Evolutionary conservation across 352 stramenopile species (phyloP), one percentile per base, ranked within the genome.

Genomic region (Elongisporangium undulatum): DNA sequence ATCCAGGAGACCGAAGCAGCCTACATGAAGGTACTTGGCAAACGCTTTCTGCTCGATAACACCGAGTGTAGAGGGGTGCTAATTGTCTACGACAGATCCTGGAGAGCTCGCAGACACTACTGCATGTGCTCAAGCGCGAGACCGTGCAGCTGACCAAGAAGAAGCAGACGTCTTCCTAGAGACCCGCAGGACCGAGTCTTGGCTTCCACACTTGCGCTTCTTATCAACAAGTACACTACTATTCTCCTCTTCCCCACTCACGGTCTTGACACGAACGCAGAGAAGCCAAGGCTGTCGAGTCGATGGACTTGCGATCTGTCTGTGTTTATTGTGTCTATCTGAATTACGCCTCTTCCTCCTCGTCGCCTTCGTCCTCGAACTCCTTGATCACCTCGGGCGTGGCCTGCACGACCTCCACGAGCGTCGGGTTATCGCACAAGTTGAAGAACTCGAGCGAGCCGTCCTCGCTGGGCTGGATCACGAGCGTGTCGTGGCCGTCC

Each of bases 121-220:
- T 98, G 10, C 89, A 98, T 62, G 94, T 98, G 62, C 90, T 98
- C 63, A 97, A 98, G 74, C 75, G 93, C 17, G 93, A 98, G 70
- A 97, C 90, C 0, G 84, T 96, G 50, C 94, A 96, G 62, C 77
- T 98, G n/a, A 97, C 79, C 41, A 98, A 98, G 87, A 98, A 97
- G 79, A 97, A 97, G 72, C 89, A 97, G 61, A 93, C 86, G 19
- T 96, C 85, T 19, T 92, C 77, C 51, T 89, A 75, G 58, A 56
- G 17, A 49, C 21, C 2, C 34, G 23, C 23, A 26, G 23, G 23
- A 45, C 34, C 10, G 10, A 17, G 34, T 10, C 12, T 17, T 17
- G 10, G 24, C 26, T 56, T 48, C 48, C 26, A 38, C 5, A 16
- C 55, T 23, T 59, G 20, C 45, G 6, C 17, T 23, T 53, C 10